phyloP scores from a whole-genome alignment of 345 rosid species.

The Anacardium occidentale region DNA sequence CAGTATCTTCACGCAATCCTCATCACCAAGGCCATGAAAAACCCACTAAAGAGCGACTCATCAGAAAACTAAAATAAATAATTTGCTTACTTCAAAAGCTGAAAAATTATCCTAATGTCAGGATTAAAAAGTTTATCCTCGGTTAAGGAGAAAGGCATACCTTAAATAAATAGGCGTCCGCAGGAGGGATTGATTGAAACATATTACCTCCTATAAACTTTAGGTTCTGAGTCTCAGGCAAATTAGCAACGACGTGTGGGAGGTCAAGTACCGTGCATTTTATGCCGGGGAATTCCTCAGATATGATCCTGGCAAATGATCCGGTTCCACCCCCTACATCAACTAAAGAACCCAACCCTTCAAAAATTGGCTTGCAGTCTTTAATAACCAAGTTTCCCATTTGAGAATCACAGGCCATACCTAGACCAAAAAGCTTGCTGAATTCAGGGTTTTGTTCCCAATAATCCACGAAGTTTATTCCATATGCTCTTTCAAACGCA shows the following conservation, averaged over 20 bases:
- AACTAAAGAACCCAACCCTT: constrained; percentile 38
- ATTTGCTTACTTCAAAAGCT: no score
- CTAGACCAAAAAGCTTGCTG: constrained; percentile 24
- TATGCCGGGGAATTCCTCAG: constrained; percentile 31
- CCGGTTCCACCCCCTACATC: constrained; percentile 58
- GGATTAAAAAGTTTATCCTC: neutral
- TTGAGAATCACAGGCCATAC: constrained; percentile 47
- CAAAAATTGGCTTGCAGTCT: constrained; percentile 36
- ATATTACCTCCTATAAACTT: constrained; percentile 48
- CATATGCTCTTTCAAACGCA: constrained; percentile 38
- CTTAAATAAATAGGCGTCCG: constrained; percentile 43
- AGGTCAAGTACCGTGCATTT: constrained; percentile 47
- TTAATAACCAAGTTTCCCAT: constrained; percentile 31
- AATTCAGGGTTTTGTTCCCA: constrained; percentile 25
- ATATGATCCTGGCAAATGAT: constrained; percentile 31
- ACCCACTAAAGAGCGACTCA: constrained; percentile 23
- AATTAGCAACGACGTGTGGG: constrained; percentile 38
- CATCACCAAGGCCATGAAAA: constrained; percentile 46
- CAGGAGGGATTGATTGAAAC: constrained; percentile 43
- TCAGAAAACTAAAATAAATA: neutral
- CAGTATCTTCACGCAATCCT: constrained; percentile 47
- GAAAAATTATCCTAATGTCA: no score
- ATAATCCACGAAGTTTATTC: constrained; percentile 31
- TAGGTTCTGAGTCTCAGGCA: constrained; percentile 23
- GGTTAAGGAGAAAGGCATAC: constrained; percentile 11